These are phyloP conservation scores for Ophiostoma angusticollis DNA, from an alignment of 2,329 filamentous ascomycete genomes.

Conservation along the genomic window DNA sequence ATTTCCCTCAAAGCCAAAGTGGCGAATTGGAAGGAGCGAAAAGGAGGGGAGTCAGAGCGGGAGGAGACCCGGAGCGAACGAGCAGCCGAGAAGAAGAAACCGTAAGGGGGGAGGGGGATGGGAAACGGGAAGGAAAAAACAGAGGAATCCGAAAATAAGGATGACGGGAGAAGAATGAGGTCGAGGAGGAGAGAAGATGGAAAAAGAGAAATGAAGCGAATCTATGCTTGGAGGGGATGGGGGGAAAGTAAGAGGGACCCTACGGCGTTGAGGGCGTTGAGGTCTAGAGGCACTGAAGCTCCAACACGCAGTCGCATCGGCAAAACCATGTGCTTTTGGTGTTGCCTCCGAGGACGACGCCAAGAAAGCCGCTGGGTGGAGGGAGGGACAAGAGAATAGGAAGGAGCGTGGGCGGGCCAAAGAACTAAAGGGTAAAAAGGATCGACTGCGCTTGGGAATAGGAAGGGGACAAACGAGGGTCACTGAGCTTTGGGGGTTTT, in stretches of 20 bases:
- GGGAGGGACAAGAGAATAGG: neutral
- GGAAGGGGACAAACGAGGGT: neutral
- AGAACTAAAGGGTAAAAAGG: neutral
- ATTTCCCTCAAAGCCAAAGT: neutral
- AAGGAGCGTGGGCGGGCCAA: neutral
- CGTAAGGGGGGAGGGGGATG: neutral
- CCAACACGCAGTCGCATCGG: too few species aligned
- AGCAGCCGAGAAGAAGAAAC: neutral
- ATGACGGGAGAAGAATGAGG: slow-evolving; percentile 2
- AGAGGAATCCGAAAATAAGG: neutral
- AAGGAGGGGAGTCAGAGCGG: neutral
- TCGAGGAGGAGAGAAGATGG: slow-evolving; percentile 1
- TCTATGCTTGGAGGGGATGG: too few species aligned
- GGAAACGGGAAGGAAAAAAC: neutral
- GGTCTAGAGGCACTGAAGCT: too few species aligned
- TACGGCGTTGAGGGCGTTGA: too few species aligned
- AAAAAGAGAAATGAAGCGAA: slow-evolving; percentile 1
- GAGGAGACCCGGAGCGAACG: neutral
- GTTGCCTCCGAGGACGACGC: too few species aligned
- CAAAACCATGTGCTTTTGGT: too few species aligned
- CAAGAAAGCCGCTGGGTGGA: neutral
- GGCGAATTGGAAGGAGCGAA: neutral
- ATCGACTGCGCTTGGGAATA: slow-evolving; percentile 1
- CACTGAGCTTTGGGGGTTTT: too few species aligned
- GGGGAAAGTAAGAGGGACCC: too few species aligned